phyloP scores from a whole-genome alignment of 495 filamentous ascomycete genomes.

The Lasiosphaeria ovina region DNA sequence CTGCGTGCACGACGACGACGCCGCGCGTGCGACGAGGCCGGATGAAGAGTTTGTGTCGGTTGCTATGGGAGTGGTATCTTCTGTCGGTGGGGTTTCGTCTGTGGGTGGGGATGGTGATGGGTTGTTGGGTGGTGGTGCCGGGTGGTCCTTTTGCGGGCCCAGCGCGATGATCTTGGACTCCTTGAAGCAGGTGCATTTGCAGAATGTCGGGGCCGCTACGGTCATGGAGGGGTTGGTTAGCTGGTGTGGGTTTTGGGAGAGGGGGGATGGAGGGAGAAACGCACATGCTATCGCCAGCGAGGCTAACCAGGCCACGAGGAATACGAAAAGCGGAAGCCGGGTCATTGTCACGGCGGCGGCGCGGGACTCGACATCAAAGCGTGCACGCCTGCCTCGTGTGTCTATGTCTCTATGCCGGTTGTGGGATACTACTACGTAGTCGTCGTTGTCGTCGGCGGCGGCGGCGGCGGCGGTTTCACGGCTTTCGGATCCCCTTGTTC shows the following conservation, averaged over 20 bases:
- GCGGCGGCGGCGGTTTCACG: no score
- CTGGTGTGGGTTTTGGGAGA: background rate
- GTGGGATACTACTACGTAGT: background rate
- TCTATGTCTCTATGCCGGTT: background rate
- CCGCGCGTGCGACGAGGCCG: conserved; percentile 22
- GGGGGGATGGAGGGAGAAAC: conserved; percentile 13
- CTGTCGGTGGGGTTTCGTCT: conserved; percentile 24
- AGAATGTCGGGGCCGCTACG: conserved; percentile 72
- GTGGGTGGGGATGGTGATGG: conserved; percentile 19
- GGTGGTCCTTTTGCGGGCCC: conserved; percentile 39
- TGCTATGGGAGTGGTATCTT: conserved; percentile 20
- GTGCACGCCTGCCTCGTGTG: no score
- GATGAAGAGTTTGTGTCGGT: background rate
- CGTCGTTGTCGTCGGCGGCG: no score
- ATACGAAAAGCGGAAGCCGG: conserved; percentile 33
- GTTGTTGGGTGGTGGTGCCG: conserved; percentile 13
- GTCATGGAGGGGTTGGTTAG: conserved; percentile 14
- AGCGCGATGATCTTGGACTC: conserved; percentile 89
- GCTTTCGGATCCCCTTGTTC: no score
- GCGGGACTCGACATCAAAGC: background rate
- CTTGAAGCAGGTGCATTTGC: conserved; percentile 94
- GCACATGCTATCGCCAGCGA: conserved; percentile 38
- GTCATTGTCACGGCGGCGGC: conserved; percentile 27
- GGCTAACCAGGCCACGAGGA: conserved; percentile 32
- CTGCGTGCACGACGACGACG: conserved; percentile 61